These are phyloP conservation scores for Bathelium albidoporum DNA, from an alignment of 495 filamentous ascomycete genomes.

Conservation along the genomic window DNA sequence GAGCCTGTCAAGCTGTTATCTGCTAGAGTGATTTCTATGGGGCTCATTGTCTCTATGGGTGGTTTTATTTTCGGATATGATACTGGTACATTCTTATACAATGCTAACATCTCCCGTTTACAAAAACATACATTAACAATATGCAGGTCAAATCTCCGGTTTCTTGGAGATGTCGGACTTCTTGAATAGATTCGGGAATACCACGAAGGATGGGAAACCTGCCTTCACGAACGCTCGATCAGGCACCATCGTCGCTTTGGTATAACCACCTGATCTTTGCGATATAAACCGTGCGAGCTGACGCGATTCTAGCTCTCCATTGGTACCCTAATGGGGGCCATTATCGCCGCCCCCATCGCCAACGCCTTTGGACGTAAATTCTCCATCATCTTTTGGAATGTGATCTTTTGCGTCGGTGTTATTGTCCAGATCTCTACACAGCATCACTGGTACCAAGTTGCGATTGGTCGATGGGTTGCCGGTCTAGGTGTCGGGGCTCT, in stretches of 20 bases:
- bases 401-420: slow-evolving; percentile 25
- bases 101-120: background rate
- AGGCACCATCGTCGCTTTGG: slow-evolving; percentile 27
- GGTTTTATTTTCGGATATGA: slow-evolving; percentile 28
- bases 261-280: background rate
- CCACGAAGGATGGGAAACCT: slow-evolving; percentile 2
- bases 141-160: slow-evolving; percentile 26
- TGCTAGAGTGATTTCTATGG: slow-evolving; percentile 21
- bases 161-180: slow-evolving; percentile 29
- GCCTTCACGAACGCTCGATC: slow-evolving; percentile 23
- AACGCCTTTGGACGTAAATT: slow-evolving; percentile 24
- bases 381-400: slow-evolving; percentile 21
- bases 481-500: slow-evolving; percentile 27
- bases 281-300: background rate
- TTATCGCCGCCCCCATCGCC: slow-evolving; percentile 24
- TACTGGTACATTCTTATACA: slow-evolving; percentile 8
- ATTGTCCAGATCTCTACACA: slow-evolving; percentile 28
- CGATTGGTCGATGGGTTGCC: slow-evolving; percentile 25
- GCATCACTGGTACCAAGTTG: slow-evolving; percentile 25
- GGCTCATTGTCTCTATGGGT: slow-evolving; percentile 25
- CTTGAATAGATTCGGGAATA: slow-evolving; percentile 20
- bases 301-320: slow-evolving; percentile 23
- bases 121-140: slow-evolving; percentile 11
- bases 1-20: slow-evolving; percentile 9
- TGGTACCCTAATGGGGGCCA: slow-evolving; percentile 25